phyloP scores from a whole-genome alignment of 208 protist genomes.

The Acanthamoeba sp. region DNA sequence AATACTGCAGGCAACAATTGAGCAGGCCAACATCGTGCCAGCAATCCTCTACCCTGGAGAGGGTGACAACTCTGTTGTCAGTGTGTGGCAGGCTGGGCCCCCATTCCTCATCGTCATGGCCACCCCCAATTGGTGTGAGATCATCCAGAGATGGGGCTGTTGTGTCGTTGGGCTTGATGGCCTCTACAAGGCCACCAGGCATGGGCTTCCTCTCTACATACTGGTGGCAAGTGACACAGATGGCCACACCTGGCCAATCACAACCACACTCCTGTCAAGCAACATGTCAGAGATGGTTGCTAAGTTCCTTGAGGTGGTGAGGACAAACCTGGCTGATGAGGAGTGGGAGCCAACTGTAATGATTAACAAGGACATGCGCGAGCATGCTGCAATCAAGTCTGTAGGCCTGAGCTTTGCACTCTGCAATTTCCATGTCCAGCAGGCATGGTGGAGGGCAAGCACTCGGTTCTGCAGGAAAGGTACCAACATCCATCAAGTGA shows the following conservation, averaged over 20 bases:
- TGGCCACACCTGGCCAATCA: constrained; percentile 4
- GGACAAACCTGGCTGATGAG: background rate
- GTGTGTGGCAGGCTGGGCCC: background rate
- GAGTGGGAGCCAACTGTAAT: background rate
- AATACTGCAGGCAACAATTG: constrained; percentile 3
- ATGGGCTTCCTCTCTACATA: background rate
- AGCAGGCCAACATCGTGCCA: background rate
- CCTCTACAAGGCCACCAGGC: background rate
- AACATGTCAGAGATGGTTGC: constrained; percentile 13
- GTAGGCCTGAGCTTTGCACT: background rate
- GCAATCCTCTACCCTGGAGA: background rate
- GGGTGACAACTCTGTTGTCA: background rate
- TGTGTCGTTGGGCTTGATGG: background rate
- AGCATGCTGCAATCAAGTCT: background rate
- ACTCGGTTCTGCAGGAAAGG: constrained; percentile 8
- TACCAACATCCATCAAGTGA: background rate
- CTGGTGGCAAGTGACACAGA: background rate
- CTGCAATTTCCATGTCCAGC: background rate
- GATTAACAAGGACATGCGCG: background rate
- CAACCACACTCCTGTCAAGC: background rate
- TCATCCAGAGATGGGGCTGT: background rate
- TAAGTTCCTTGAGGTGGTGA: background rate
- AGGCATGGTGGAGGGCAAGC: background rate
- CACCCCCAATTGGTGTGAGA: background rate
- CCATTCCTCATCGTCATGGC: background rate